These are phyloP conservation scores for Polytolypa hystricis DNA, from an alignment of 2,329 filamentous ascomycete species.

Conservation along the genomic window DNA sequence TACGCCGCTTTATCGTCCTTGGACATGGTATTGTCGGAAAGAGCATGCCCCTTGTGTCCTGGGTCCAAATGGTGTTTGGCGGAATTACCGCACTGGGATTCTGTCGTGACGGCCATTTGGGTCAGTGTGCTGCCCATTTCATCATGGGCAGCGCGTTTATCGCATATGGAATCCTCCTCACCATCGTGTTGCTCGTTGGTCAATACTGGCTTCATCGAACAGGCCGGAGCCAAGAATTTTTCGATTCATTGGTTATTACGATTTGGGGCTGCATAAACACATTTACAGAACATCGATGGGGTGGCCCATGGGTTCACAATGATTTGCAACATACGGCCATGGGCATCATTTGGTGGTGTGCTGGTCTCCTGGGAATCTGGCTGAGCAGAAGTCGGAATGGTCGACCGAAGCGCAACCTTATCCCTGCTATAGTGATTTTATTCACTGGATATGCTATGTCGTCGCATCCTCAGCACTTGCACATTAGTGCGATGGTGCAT, in stretches of 20 bases:
- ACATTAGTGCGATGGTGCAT: constrained; percentile 80
- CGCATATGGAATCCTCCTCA: constrained; percentile 79
- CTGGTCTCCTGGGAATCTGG: constrained; percentile 85
- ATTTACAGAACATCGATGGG: constrained; percentile 96
- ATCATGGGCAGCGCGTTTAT: constrained; percentile 98
- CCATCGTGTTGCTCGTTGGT: constrained; percentile 75
- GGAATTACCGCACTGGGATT: constrained; percentile 88
- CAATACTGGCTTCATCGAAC: constrained; percentile 75
- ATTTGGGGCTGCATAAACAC: constrained; percentile 97
- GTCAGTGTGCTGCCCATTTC: constrained; percentile 91
- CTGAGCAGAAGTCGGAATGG: constrained; percentile 75
- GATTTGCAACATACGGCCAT: constrained; percentile 98
- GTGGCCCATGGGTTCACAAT: constrained; percentile 75
- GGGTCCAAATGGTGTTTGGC: constrained; percentile 93
- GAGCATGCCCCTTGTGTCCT: constrained; percentile 70
- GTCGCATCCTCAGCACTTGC: constrained; percentile 71
- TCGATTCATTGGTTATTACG: constrained; percentile 81
- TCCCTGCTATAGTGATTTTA: constrained; percentile 82
- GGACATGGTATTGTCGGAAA: constrained; percentile 77
- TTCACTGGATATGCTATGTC: constrained; percentile 96
- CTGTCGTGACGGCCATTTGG: constrained; percentile 80
- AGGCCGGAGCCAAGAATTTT: constrained; percentile 90
- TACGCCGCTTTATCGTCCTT: constrained; percentile 60
- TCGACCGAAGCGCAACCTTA: constrained; percentile 78
- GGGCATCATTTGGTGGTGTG: constrained; percentile 98